Base-by-base conservation (phyloP, 176 grass and related monocot species). In the Oryza meridionalis region DNA sequence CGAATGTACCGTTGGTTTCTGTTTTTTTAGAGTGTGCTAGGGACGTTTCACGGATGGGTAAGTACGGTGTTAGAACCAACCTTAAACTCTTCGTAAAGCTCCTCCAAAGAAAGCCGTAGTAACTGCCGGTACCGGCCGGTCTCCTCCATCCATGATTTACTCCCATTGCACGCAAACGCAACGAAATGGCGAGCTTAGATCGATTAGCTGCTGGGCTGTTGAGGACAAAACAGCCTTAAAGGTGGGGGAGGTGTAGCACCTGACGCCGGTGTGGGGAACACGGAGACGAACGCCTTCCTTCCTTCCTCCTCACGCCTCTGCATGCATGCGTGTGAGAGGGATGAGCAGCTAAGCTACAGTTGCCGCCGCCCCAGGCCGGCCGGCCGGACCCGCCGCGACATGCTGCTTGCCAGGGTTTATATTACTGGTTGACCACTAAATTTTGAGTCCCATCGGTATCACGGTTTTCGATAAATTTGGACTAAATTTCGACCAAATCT, bases 261-360 rank as follows among this genome's bases (percentile, higher is more conserved):
- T 6, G 67, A 62, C 50, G 76, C 77, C 40, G 82, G 33, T 84
- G 64, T 53, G 62, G 67, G 80, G 66, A 70, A 69, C 35, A 55
- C 51, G 51, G 51, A 19, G 16, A 55, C 51, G 51, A 15, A 19
- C 17, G 51, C 17, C 5, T 7, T 17, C 51, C 51, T 55, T 55
- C 17, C 88, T 86, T 90, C 84, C 21, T 77, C 55, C 62, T 78
- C 88, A 90, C 88, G 88, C 46, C 38, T 55, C 51, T 14, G 13
- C 46, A 11, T 11, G 45, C 35, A 37, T 72, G 77, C 40, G 76
- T 7, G 7, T 26, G 13, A 40, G 13, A 40, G 38, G 35, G 24
- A 51, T 16, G 19, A 47, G 68, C 33, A 31, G 24, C 46, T n/a
- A 16, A 6, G 53, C 17, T 58, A 58, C 53, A 58, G 17, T 6